Base-by-base conservation (phyloP, 208 protist genomes). In the Polymyxa betae region DNA sequence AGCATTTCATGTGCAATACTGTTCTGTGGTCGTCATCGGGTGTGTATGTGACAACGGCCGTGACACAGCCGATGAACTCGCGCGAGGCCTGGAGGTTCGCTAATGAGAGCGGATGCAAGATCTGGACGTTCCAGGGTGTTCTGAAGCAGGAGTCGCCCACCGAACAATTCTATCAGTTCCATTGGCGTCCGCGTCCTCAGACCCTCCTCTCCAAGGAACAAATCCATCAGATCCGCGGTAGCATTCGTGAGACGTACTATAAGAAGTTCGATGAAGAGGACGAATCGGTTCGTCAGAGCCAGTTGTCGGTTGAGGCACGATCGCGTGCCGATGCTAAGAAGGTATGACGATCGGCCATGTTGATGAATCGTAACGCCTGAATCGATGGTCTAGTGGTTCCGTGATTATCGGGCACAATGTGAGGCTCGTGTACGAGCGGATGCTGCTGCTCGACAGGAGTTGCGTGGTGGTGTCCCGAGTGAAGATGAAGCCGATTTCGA, bases 21-120 rank as follows among this genome's bases (percentile, higher is more conserved):
- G 49, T 96, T 24, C 92, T 94, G 82, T 97, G 96, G 96, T 95
- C 96, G 90, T 95, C 96, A 46, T 95, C 95, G 40, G 96, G 96
- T 60, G 77, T 95, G 66, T 96, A 94, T 52, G 92, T 82, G n/a
- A n/a, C 72, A 5, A 82, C 72, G 5, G 72, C 72, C 35, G 72
- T 82, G 16, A 43, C 72, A 16, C 72, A 82, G n/a, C 72, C 72
- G 5, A 82, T 82, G 5, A 5, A 43, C 72, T 96, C 24, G 91
- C 91, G 46, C 24, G 88, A 52, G 29, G 41, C 52, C 45, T 38
- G 43, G 35, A 38, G 43, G 10, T 90, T 66, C 38, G 40, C 87
- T 38, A 45, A 45, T 35, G 40, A 45, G 68, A 38, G 38, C 32
- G 95, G 96, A 87, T 97, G 92, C 93, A 93, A 91, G 0, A 88